Evolutionary conservation across 225 moss, liverwort and hornwort genomes (phyloP).

Genomic region (Antitrichia curtipendula): DNA sequence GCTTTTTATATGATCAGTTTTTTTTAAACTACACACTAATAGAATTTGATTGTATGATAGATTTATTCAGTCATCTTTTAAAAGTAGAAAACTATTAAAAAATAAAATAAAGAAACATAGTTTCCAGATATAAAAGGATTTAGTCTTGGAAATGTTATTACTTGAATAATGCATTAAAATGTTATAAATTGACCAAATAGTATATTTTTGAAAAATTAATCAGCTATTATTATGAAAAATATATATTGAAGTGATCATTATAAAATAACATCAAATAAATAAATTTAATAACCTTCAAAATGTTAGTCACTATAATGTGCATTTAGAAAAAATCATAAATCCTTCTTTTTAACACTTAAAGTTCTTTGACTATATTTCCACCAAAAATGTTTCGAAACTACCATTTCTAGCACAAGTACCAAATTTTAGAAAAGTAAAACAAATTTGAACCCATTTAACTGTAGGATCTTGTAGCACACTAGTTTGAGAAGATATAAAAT

Average conservation of each 20-base stretch:
- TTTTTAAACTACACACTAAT: neutral
- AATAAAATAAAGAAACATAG: neutral
- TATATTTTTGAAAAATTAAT: neutral
- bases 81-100: neutral
- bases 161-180: neutral
- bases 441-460: too few relatives aligned
- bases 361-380: too few relatives aligned
- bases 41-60: neutral
- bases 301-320: neutral
- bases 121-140: neutral
- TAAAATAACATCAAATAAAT: too few relatives aligned
- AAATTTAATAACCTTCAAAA: neutral
- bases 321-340: neutral
- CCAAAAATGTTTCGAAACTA: too few relatives aligned
- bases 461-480: too few relatives aligned
- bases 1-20: neutral
- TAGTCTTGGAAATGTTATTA: neutral
- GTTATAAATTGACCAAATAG: neutral
- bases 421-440: too few relatives aligned
- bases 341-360: too few relatives aligned
- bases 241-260: neutral
- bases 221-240: neutral
- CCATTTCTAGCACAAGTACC: too few relatives aligned
- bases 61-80: neutral
- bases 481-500: too few relatives aligned